phyloP scores from a whole-genome alignment of 202 grass and related monocot genomes.

The Sporobolus alterniflorus region DNA sequence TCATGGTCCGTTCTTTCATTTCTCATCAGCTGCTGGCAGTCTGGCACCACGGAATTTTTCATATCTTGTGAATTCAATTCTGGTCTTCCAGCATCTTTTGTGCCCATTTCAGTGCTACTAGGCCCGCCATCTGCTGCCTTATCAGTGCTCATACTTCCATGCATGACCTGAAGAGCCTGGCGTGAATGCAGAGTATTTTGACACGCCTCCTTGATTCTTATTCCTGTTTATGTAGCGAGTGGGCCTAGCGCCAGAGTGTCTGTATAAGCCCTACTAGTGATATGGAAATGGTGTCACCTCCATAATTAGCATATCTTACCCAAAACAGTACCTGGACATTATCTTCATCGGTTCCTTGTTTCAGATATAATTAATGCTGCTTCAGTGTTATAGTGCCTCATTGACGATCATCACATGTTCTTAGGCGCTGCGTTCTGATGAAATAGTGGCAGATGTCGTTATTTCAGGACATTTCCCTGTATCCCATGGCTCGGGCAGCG shows the following conservation, averaged over 20 bases:
- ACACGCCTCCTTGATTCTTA: neutral
- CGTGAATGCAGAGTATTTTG: neutral
- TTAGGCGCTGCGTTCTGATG: constrained; percentile 16
- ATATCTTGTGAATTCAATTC: neutral
- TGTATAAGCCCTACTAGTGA: neutral
- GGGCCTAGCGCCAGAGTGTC: neutral
- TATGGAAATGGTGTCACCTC: neutral
- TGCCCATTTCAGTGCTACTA: neutral
- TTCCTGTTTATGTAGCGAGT: neutral
- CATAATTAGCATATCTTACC: neutral
- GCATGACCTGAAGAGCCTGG: constrained; percentile 15
- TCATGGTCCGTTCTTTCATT: neutral
- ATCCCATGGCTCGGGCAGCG: constrained; percentile 24
- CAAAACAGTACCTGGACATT: neutral
- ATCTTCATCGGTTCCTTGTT: neutral
- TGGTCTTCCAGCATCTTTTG: neutral
- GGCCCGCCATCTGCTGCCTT: neutral
- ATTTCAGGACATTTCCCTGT: constrained; percentile 16
- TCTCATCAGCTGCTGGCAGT: neutral
- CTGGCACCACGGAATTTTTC: neutral
- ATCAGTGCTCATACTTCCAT: neutral
- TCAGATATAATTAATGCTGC: too few relatives aligned
- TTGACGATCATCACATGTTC: constrained; percentile 11
- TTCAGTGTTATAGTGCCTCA: neutral
- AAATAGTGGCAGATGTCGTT: constrained; percentile 31